Evolutionary conservation across 495 filamentous ascomycete genomes (phyloP).

Genomic region (Letharia lupina): DNA sequence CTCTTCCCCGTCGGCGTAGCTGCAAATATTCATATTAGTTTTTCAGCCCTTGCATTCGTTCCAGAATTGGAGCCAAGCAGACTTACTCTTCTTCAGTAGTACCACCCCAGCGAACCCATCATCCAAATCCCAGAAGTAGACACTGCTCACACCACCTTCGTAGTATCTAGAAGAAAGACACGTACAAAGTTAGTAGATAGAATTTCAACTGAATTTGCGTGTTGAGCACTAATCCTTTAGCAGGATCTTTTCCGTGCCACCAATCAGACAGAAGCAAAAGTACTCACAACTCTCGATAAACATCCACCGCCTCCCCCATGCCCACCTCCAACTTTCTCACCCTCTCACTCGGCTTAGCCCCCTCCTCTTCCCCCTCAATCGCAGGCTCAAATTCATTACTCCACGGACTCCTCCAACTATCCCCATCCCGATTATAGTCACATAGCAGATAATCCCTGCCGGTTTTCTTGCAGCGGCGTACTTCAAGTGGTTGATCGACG

Average conservation of each 20-base stretch:
- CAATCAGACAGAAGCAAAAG: neutral
- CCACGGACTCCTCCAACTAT: constrained; percentile 95
- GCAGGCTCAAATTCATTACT: constrained; percentile 95
- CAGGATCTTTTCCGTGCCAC: neutral
- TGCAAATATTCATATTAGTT: constrained; percentile 30
- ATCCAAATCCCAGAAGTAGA: constrained; percentile 98
- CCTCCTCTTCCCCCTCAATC: constrained; percentile 50
- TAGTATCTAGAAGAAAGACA: constrained; percentile 54
- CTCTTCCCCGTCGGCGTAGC: constrained; percentile 60
- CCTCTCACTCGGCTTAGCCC: constrained; percentile 71
- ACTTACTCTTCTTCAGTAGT: constrained; percentile 82
- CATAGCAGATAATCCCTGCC: constrained; percentile 95
- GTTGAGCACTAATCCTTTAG: neutral
- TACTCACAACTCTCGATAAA: constrained; percentile 78
- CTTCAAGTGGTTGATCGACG: constrained; percentile 87
- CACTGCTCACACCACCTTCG: constrained; percentile 87
- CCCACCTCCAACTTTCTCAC: constrained; percentile 88
- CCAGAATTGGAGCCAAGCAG: neutral
- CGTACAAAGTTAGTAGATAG: neutral
- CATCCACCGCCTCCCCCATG: constrained; percentile 92
- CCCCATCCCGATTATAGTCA: constrained; percentile 99
- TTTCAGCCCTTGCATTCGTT: neutral
- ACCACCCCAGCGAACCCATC: constrained; percentile 97
- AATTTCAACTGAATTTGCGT: neutral
- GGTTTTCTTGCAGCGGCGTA: constrained; percentile 75